Percentiles rank a stretch among this genome's conserved stretches.
These are phyloP conservation scores for Bruguiera parviflora DNA, from an alignment of 345 rosid genomes.

Conservation along the genomic window DNA sequence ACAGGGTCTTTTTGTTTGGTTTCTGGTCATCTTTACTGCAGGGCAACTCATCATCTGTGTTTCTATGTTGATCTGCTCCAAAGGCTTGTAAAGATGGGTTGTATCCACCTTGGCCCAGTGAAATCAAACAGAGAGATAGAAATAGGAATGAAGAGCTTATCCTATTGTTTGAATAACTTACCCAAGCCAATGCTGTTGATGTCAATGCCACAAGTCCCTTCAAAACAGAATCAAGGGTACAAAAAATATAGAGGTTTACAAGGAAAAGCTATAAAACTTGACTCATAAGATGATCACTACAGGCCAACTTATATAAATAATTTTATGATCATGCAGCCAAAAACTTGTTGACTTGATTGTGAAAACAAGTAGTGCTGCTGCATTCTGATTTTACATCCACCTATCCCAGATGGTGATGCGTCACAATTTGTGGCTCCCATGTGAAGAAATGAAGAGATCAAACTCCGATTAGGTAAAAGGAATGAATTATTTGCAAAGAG, in stretches of 20 bases:
- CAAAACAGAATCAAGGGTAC: conserved; percentile 4
- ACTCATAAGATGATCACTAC: neutral
- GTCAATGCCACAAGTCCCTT: conserved; percentile 87
- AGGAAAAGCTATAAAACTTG: conserved; percentile 1
- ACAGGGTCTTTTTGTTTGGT: conserved; percentile 45
- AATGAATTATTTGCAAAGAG: too few relatives aligned
- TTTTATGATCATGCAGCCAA: too few relatives aligned
- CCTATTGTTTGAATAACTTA: conserved; percentile 40
- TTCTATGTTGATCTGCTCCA: conserved; percentile 77
- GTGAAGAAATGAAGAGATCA: neutral
- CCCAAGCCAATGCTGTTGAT: conserved; percentile 59
- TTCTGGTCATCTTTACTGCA: conserved; percentile 34
- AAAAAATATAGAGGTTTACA: conserved; percentile 3
- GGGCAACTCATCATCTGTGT: conserved; percentile 42
- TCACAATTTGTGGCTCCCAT: neutral
- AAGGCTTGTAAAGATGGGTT: conserved; percentile 93
- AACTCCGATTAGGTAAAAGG: too few relatives aligned
- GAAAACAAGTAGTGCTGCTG: too few relatives aligned
- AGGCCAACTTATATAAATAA: too few relatives aligned
- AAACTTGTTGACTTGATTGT: too few relatives aligned
- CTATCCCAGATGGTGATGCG: neutral
- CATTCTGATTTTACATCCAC: neutral
- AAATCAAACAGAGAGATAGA: conserved; percentile 66
- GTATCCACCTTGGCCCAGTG: conserved; percentile 77
- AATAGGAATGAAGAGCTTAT: conserved; percentile 53